Evolutionary conservation across 768 basidiomycete species (phyloP).

Genomic region (Fibroporia radiculosa): DNA sequence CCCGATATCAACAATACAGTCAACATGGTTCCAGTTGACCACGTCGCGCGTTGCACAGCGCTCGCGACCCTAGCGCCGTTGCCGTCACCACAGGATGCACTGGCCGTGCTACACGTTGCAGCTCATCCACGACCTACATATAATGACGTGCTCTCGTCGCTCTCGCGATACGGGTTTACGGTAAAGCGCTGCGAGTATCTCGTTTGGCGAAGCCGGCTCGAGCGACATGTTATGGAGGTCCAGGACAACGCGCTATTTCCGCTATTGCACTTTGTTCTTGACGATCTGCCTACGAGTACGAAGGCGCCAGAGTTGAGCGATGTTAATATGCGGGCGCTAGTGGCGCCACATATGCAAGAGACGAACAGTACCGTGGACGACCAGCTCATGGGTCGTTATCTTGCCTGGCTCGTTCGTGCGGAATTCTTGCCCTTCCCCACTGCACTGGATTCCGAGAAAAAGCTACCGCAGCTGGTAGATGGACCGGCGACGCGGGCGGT

Average conservation of each 20-base stretch:
- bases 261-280: constrained; percentile 91
- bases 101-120: constrained; percentile 75
- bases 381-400: constrained; percentile 73
- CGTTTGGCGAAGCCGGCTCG: constrained; percentile 84
- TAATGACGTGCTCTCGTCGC: constrained; percentile 73
- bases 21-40: constrained; percentile 97
- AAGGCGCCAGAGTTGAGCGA: constrained; percentile 90
- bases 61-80: constrained; percentile 63
- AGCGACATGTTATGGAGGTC: constrained; percentile 89
- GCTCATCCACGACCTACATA: constrained; percentile 84
- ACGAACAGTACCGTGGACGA: constrained; percentile 60
- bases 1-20: constrained; percentile 98
- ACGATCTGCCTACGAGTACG: constrained; percentile 94
- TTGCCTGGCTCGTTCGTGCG: constrained; percentile 86
- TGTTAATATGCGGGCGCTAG: constrained; percentile 64
- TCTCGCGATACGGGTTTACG: constrained; percentile 73
- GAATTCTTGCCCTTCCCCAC: constrained; percentile 67
- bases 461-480: constrained; percentile 39
- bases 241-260: constrained; percentile 98
- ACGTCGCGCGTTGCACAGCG: constrained; percentile 79
- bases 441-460: constrained; percentile 28
- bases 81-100: constrained; percentile 23
- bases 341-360: constrained; percentile 33
- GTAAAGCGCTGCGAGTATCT: constrained; percentile 82
- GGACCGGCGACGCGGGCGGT: constrained; percentile 48